phyloP scores from a whole-genome alignment of 2,329 filamentous ascomycete species.

The Sclerotinia nivalis region DNA sequence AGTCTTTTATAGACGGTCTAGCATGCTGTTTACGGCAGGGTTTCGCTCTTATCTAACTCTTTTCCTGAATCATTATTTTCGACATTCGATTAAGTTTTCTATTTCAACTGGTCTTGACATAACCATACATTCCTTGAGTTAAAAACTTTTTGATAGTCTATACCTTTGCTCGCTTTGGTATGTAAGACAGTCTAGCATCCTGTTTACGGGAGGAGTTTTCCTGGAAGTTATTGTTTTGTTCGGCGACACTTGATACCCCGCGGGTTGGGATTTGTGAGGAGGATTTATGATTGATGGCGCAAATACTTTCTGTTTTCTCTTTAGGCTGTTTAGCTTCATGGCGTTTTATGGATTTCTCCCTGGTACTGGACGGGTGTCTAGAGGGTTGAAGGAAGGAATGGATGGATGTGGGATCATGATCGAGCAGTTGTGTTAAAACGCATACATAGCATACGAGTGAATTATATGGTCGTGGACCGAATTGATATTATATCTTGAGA shows the following conservation, averaged over 20 bases:
- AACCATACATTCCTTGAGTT: conserved; percentile 23
- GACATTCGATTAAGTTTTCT: conserved; percentile 23
- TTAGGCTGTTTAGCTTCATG: conserved; percentile 8
- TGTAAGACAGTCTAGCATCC: conserved; percentile 42
- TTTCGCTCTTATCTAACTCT: conserved; percentile 35
- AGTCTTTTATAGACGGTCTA: conserved; percentile 42
- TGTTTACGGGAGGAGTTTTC: conserved; percentile 43
- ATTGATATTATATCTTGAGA: not conserved
- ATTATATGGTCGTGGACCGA: conserved; percentile 9
- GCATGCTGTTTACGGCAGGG: conserved; percentile 44
- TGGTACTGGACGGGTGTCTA: conserved; percentile 20
- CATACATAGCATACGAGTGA: conserved; percentile 20
- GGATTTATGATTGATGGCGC: conserved; percentile 13
- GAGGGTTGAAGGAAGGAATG: conserved; percentile 12
- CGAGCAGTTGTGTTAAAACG: conserved; percentile 10
- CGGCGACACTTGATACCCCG: conserved; percentile 8
- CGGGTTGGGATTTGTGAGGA: conserved; percentile 7
- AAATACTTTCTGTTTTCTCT: not conserved
- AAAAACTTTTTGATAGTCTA: conserved; percentile 43
- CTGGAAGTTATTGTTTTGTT: conserved; percentile 25
- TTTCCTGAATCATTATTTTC: conserved; percentile 29
- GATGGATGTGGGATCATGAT: conserved; percentile 5
- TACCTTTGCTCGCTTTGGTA: conserved; percentile 15
- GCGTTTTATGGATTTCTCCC: conserved; percentile 16
- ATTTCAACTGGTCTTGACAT: conserved; percentile 33